phyloP scores from a whole-genome alignment of 2,329 filamentous ascomycete species.

The Pestalotiopsis sp. region DNA sequence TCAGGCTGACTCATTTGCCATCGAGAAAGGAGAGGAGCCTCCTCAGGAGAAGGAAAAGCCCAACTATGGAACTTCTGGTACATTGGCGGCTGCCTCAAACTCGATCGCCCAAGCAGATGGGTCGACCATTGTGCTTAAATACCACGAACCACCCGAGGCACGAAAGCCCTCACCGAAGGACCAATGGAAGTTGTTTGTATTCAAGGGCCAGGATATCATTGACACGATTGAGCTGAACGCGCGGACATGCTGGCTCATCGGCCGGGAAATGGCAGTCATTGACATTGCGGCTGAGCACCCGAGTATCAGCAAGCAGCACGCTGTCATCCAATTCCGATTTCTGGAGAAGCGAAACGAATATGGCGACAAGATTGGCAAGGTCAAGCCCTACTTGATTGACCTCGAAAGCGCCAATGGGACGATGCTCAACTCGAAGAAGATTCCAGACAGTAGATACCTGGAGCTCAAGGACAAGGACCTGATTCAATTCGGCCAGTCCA shows the following conservation, averaged over 20 bases:
- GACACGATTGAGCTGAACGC: constrained; percentile 78
- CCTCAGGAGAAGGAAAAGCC: constrained; percentile 79
- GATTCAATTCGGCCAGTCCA: constrained; percentile 83
- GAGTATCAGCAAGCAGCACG: constrained; percentile 93
- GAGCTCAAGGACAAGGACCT: constrained; percentile 90
- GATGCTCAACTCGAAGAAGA: constrained; percentile 72
- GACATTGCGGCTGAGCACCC: constrained; percentile 88
- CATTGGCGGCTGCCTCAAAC: constrained; percentile 88
- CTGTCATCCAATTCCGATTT: constrained; percentile 90
- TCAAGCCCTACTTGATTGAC: constrained; percentile 90
- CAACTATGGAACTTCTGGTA: constrained; percentile 80
- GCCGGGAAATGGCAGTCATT: constrained; percentile 77
- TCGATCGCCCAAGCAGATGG: constrained; percentile 71
- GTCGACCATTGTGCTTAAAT: constrained; percentile 82
- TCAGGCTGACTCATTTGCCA: constrained; percentile 62
- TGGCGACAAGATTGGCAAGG: constrained; percentile 78
- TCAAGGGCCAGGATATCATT: constrained; percentile 80
- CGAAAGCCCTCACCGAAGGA: constrained; percentile 81
- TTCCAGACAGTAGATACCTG: constrained; percentile 79
- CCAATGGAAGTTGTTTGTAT: constrained; percentile 88
- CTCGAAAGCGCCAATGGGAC: constrained; percentile 94
- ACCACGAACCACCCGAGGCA: constrained; percentile 92
- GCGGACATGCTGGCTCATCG: constrained; percentile 89
- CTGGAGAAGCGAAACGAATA: constrained; percentile 83
- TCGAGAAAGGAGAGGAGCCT: constrained; percentile 52